These are phyloP conservation scores for Myxozyma udenii DNA, from an alignment of 805 yeast genomes.

Conservation along the genomic window DNA sequence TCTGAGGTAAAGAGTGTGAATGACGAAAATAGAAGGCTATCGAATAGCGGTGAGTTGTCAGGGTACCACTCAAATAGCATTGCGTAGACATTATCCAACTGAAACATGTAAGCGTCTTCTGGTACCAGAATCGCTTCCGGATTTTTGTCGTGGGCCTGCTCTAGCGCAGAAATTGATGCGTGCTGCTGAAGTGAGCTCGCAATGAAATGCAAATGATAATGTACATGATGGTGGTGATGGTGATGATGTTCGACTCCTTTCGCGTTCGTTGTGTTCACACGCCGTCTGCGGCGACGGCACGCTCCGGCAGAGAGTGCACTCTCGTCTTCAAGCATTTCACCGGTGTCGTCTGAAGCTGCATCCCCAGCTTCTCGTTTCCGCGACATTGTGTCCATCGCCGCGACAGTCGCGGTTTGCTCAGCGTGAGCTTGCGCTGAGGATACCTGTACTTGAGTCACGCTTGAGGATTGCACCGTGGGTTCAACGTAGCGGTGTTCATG, in stretches of 20 bases:
- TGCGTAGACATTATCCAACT: background rate
- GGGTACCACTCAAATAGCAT: background rate
- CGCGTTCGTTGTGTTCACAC: background rate
- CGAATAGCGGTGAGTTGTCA: background rate
- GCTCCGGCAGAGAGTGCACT: background rate
- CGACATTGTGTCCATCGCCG: background rate
- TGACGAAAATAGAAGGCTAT: background rate
- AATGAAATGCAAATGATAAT: background rate
- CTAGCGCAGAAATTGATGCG: background rate
- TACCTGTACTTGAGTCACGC: background rate
- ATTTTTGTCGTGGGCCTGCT: background rate
- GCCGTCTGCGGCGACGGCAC: background rate
- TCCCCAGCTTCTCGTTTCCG: background rate
- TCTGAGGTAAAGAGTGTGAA: background rate
- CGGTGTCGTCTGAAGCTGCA: background rate
- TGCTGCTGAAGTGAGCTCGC: background rate
- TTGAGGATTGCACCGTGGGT: background rate
- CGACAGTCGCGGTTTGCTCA: background rate
- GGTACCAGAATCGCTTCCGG: background rate
- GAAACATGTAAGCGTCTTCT: background rate
- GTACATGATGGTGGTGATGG: background rate
- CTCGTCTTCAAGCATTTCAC: background rate
- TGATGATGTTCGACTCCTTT: background rate
- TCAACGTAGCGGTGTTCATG: background rate
- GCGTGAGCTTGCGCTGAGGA: background rate